phyloP scores from a whole-genome alignment of 306 rosid genomes.

The Glycine soja region DNA sequence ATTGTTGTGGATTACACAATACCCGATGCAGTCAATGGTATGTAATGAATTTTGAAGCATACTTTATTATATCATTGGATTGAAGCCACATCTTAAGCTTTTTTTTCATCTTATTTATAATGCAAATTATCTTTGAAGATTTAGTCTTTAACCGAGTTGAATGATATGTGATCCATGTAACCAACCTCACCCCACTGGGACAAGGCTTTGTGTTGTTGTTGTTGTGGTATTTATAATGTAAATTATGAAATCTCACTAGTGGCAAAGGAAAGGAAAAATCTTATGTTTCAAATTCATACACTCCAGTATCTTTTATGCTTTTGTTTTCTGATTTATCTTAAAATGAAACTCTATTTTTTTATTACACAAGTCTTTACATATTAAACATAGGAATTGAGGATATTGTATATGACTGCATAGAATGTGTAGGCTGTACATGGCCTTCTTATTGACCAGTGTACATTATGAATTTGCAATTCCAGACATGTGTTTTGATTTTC shows the following conservation, averaged over 20 bases:
- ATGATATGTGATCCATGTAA: not conserved
- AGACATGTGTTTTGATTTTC: not conserved
- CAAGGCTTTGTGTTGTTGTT: too few relatives aligned
- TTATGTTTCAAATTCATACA: too few relatives aligned
- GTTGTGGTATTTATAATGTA: too few relatives aligned
- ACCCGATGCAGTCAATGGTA: constrained; percentile 91
- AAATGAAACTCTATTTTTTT: not conserved
- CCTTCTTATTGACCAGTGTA: constrained; percentile 33
- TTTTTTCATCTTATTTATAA: not conserved
- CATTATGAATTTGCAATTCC: constrained; percentile 4
- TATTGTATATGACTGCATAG: constrained; percentile 19
- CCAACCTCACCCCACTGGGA: too few relatives aligned
- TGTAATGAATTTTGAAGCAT: constrained; percentile 30
- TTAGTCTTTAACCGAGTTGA: not conserved
- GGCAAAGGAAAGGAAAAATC: too few relatives aligned
- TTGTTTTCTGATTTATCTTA: constrained; percentile 16
- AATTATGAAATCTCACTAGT: too few relatives aligned
- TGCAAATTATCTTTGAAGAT: not conserved
- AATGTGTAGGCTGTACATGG: constrained; percentile 10
- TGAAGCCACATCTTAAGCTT: not conserved
- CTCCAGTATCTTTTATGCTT: not conserved
- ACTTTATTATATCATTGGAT: not conserved
- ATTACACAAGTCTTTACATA: not conserved
- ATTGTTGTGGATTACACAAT: constrained; percentile 88
- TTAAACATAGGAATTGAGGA: constrained; percentile 22